Conservation (phyloP, 345 rosid genomes). For the Sisymbrium irio region DNA sequence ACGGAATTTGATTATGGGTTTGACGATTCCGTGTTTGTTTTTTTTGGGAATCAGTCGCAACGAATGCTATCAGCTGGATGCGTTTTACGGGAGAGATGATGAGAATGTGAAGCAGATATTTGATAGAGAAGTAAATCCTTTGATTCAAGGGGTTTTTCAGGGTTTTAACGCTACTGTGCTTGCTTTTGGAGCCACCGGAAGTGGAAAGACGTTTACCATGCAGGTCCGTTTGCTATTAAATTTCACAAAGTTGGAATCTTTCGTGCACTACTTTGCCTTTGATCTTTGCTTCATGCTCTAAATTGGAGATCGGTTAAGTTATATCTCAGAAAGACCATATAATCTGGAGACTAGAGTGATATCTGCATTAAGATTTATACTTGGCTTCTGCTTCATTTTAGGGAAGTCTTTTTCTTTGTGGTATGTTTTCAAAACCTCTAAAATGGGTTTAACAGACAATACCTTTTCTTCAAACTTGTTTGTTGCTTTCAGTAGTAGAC, state of each 20-base stretch:
- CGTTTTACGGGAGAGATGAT: slow-evolving; percentile 66
- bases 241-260: background rate
- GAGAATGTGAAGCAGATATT: slow-evolving; percentile 63
- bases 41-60: slow-evolving; percentile 48
- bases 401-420: background rate
- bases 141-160: slow-evolving; percentile 58
- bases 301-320: background rate
- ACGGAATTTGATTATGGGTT: background rate
- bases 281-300: background rate
- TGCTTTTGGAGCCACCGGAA: slow-evolving; percentile 95
- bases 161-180: slow-evolving; percentile 81
- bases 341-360: background rate
- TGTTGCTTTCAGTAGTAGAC: background rate
- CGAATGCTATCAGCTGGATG: slow-evolving; percentile 75
- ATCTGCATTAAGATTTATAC: background rate
- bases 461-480: background rate
- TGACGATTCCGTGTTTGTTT: slow-evolving; percentile 4
- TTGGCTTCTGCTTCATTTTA: background rate
- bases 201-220: slow-evolving; percentile 94
- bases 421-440: background rate
- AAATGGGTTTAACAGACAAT: background rate
- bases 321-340: background rate
- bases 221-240: slow-evolving; percentile 48
- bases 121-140: slow-evolving; percentile 62
- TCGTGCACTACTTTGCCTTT: background rate